Percentiles rank a stretch among this genome's conserved stretches.
phyloP scores from a whole-genome alignment of 108 stramenopile species.

The Skeletonema tropicum region DNA sequence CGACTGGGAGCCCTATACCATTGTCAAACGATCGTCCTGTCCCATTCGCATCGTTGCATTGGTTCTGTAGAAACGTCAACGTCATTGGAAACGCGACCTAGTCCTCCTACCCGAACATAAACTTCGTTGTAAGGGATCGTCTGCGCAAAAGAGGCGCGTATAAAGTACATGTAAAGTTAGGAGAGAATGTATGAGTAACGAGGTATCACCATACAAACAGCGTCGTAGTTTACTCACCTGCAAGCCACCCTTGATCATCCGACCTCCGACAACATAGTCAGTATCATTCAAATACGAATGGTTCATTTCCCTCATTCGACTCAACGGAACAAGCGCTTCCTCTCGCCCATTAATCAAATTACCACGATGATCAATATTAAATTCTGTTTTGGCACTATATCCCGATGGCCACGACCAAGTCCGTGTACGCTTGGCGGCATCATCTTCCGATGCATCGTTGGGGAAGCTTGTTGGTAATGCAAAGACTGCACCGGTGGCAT shows the following conservation, averaged over 20 bases:
- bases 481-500: conserved; percentile 83
- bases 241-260: conserved; percentile 74
- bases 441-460: conserved; percentile 58
- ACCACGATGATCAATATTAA: conserved; percentile 53
- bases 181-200: not conserved
- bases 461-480: conserved; percentile 58
- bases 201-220: too few relatives aligned
- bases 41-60: conserved; percentile 40
- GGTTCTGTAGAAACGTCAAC: conserved; percentile 56
- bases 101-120: conserved; percentile 76
- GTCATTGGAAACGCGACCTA: conserved; percentile 64
- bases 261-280: conserved; percentile 54
- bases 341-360: conserved; percentile 61
- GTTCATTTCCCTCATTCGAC: conserved; percentile 45
- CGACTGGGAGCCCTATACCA: conserved; percentile 86
- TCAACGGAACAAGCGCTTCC: conserved; percentile 55
- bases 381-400: conserved; percentile 73
- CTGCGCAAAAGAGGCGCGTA: not conserved
- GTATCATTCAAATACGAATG: conserved; percentile 40
- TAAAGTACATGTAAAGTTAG: not conserved
- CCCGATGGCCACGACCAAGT: conserved; percentile 86
- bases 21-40: conserved; percentile 68
- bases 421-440: conserved; percentile 56
- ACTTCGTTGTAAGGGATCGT: conserved; percentile 92
- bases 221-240: not conserved